Base-by-base conservation (phyloP, 768 basidiomycete genomes). In the Rhizopogon vesiculosus region DNA sequence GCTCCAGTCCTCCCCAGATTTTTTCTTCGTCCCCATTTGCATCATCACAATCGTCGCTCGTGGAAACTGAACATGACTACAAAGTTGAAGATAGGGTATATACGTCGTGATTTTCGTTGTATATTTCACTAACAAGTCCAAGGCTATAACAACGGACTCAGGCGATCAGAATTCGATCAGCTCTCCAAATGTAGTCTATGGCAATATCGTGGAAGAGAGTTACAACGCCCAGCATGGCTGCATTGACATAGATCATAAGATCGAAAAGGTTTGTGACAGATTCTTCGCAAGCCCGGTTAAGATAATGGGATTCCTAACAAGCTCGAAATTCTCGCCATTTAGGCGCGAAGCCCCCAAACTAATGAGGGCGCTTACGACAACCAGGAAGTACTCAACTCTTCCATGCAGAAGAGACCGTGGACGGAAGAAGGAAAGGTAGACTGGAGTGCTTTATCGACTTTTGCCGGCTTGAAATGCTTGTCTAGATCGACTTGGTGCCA, bases 1-100 rank as follows among this genome's bases (percentile, higher is more conserved):
- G 74, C 57, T 83, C 82, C 9, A 83, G 79, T 58, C 80, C 82
- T 48, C 61, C 65, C 7, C 64, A 66, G 16, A n/a, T 75, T 41
- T 74, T 80, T 61, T 70, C 74, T 57, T 72, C 78, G 46, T 77
- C 79, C 7, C 74, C 78, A 5, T 58, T 64, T n/a, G 61, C 57
- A 33, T 69, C 65, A 12, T 73, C 75, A 28, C 67, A 67, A 42
- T 70, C 71, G 19, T 68, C 69, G 2, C 57, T 51, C 5, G 40
- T 42, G 9, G 59, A 41, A 16, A 13, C 18, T 39, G 59, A 38
- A 19, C n/a, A 52, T 29, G 22, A 54, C 46, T 7, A 40, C 54
- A n/a, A 59, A 15, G 38, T 50, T n/a, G 45, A 56, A 9, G 56
- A 58, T 48, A 59, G 19, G 63, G 69, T 68, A 42, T 10, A 62